phyloP scores from a whole-genome alignment of 768 basidiomycete genomes.

The Lentinus tigrinus region DNA sequence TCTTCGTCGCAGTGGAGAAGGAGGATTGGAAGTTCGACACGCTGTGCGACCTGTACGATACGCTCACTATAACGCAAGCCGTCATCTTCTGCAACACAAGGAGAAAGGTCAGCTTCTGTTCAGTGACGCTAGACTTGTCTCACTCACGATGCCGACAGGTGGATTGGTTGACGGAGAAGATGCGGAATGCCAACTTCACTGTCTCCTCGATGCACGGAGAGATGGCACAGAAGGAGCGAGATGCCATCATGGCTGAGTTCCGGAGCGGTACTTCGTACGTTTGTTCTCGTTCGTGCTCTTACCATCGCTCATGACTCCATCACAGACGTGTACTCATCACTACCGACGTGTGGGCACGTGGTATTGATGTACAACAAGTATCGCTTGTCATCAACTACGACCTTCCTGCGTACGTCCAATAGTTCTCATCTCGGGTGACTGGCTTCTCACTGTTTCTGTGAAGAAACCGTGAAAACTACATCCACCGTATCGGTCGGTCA shows the following conservation, averaged over 20 bases:
- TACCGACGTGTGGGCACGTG: conserved; percentile 96
- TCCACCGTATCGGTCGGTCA: conserved; percentile 98
- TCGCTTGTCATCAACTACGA: conserved; percentile 98
- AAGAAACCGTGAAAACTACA: conserved; percentile 98
- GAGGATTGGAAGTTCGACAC: conserved; percentile 99
- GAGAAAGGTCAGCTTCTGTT: conserved; percentile 69
- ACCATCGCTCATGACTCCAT: conserved; percentile 3
- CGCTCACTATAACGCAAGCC: conserved; percentile 97
- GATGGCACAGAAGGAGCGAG: conserved; percentile 94
- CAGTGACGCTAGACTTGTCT: background rate
- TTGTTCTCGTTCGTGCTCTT: background rate
- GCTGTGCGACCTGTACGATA: conserved; percentile 95
- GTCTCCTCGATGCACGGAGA: conserved; percentile 96
- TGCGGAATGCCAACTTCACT: conserved; percentile 98
- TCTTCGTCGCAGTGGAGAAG: conserved; percentile 98
- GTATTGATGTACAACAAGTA: conserved; percentile 98
- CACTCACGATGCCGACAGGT: conserved; percentile 48
- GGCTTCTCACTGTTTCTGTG: conserved; percentile 1
- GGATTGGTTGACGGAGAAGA: conserved; percentile 98
- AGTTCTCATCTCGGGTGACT: conserved; percentile 1
- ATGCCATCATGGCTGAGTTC: conserved; percentile 97
- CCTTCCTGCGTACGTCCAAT: conserved; percentile 75
- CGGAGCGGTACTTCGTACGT: conserved; percentile 87
- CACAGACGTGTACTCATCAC: conserved; percentile 88
- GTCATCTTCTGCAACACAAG: conserved; percentile 99